These are phyloP conservation scores for Agrocybe praecox DNA, from an alignment of 768 basidiomycete genomes.

Conservation along the genomic window DNA sequence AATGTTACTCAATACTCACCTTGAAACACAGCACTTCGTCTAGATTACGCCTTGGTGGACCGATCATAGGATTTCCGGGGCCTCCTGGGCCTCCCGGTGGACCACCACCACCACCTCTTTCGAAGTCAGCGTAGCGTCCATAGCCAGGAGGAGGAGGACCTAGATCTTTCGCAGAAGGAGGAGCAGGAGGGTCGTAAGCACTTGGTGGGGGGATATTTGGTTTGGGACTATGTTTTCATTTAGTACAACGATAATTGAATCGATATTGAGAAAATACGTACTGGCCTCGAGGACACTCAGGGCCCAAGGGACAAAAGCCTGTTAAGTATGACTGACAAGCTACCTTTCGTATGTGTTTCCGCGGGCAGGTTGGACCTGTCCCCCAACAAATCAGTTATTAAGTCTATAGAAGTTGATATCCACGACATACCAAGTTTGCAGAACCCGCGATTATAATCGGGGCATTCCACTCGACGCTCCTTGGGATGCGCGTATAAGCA, in stretches of 20 bases:
- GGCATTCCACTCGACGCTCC: slow-evolving; percentile 89
- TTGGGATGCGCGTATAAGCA: slow-evolving; percentile 96
- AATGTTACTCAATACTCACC: slow-evolving; percentile 38
- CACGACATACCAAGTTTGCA: slow-evolving; percentile 82
- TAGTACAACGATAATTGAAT: neutral
- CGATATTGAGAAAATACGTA: slow-evolving; percentile 42
- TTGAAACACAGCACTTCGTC: slow-evolving; percentile 90
- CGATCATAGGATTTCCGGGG: slow-evolving; percentile 23
- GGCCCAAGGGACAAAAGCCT: slow-evolving; percentile 91
- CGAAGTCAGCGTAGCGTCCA: slow-evolving; percentile 80
- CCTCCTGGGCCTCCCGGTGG: slow-evolving; percentile 28
- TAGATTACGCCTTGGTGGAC: slow-evolving; percentile 65
- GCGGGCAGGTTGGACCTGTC: slow-evolving; percentile 82
- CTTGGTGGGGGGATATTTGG: slow-evolving; percentile 67
- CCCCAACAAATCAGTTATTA: slow-evolving; percentile 6
- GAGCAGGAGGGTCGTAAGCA: slow-evolving; percentile 78
- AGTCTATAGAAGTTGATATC: neutral
- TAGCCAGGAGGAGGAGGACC: slow-evolving; percentile 94
- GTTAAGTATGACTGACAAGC: slow-evolving; percentile 90
- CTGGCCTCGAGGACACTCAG: slow-evolving; percentile 89
- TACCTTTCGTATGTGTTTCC: slow-evolving; percentile 91
- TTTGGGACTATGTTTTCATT: slow-evolving; percentile 61
- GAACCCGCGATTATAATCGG: slow-evolving; percentile 94
- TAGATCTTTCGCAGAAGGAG: slow-evolving; percentile 75
- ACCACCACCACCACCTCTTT: slow-evolving; percentile 51